Base-by-base conservation (phyloP, 345 rosid species). In the Orychophragmus violaceus region DNA sequence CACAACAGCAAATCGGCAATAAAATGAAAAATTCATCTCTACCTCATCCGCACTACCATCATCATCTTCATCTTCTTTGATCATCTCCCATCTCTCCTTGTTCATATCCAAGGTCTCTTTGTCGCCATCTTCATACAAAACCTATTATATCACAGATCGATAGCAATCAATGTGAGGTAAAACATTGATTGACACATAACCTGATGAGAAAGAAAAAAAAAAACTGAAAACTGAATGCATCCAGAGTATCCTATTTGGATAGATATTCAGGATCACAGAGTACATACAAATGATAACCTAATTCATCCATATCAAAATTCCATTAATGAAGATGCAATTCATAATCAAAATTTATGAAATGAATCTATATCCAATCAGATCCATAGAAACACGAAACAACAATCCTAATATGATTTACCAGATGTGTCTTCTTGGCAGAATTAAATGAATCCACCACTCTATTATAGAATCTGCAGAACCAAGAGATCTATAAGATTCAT, bases 51-150 rank as follows among this genome's bases (percentile, higher is more conserved):
- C 66, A 11, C 29, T 59, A 8, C 5, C 9, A 5, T 8, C 13
- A 8, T 51, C 60, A 11, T 18, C 16, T 5, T 51, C 61, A 7
- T 25, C 66, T 1, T 66, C 57, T 11, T 22, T 59, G 0, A 55
- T 9, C 8, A 61, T 2, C 53, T 54, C 53, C 74, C 74, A 74
- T 2, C 13, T 36, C 16, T 74, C 54, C n/a, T 21, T 74, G 3
- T 8, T 48, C 69, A 74, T 11, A 12, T 46, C 21, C 23, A 74
- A 12, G 2, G 0, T 21, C 17, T 74, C 69, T 3, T 2, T 2
- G 0, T 74, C 77, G 0, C 77, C 73, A 12, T 74, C 77, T 0
- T 55, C 74, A 37, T 74, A 74, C 5, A 32, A 1, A 12, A 74
- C 59, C 77, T 74, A 61, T 52, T n/a, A n/a, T 3, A 17, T 14